These are phyloP conservation scores for Xylaria multiplex DNA, from an alignment of 2,329 filamentous ascomycete species.

Conservation along the genomic window DNA sequence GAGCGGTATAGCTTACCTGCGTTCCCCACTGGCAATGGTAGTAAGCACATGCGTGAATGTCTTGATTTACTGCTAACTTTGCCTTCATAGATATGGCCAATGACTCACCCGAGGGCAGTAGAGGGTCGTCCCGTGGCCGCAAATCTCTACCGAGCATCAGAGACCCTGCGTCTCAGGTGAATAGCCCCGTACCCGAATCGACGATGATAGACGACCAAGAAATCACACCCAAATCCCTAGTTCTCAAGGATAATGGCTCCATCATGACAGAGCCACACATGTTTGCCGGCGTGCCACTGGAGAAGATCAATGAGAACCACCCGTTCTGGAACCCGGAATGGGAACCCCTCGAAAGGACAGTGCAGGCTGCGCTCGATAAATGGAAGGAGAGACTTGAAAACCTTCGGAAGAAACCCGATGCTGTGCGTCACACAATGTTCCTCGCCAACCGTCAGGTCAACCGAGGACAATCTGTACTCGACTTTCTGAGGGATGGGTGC, in stretches of 20 bases:
- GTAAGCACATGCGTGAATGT: slow-evolving; percentile 33
- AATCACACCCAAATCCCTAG: slow-evolving; percentile 59
- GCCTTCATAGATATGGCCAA: slow-evolving; percentile 36
- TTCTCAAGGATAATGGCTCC: slow-evolving; percentile 60
- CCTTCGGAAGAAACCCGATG: slow-evolving; percentile 41
- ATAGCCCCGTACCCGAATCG: slow-evolving; percentile 37
- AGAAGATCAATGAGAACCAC: slow-evolving; percentile 60
- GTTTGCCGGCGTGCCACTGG: slow-evolving; percentile 63
- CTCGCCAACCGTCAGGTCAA: slow-evolving; percentile 67
- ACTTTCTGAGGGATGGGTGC: slow-evolving; percentile 61
- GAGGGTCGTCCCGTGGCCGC: slow-evolving; percentile 45
- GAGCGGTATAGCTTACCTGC: slow-evolving; percentile 47
- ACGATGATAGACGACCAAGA: slow-evolving; percentile 43
- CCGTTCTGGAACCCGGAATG: slow-evolving; percentile 67
- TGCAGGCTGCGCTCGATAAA: slow-evolving; percentile 56
- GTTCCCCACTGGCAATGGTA: slow-evolving; percentile 39
- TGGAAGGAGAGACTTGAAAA: slow-evolving; percentile 60
- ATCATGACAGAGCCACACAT: slow-evolving; percentile 62
- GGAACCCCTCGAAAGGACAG: slow-evolving; percentile 57
- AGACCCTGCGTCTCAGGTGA: slow-evolving; percentile 41
- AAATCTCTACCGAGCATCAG: slow-evolving; percentile 47
- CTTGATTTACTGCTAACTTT: slow-evolving; percentile 33
- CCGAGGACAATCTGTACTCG: slow-evolving; percentile 62
- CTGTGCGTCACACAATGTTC: slow-evolving; percentile 57
- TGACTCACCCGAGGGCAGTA: slow-evolving; percentile 39